Base-by-base conservation (phyloP, 1,284 basidiomycete genomes). In the Rhodotorula glutinis region DNA sequence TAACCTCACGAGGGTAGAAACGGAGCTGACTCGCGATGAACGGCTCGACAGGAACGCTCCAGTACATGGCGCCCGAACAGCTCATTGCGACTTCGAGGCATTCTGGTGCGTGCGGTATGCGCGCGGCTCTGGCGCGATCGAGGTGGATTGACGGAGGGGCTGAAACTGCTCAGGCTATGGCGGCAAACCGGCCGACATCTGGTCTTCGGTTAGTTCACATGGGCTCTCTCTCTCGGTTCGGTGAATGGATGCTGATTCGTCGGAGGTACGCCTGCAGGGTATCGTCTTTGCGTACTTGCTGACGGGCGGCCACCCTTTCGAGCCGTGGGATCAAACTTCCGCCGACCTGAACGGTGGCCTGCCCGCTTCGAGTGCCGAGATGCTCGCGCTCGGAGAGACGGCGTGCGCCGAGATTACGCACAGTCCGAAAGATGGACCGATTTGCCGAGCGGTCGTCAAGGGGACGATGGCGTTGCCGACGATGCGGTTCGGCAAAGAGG, bases 1-100 rank as follows among this genome's bases (percentile, higher is more conserved):
- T 43, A 5, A 16, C 40, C 10, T 3, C 16, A 30, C 51, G 4
- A 7, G 51, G 17, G 29, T 30, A 4, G 43, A 7, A 19, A 16
- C 14, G 21, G 43, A 44, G 49, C 49, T 51, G n/a, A 51, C n/a
- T 2, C 10, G 25, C 49, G n/a, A 2, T 33, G 13, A 89, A 21
- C 16, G 3, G 27, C 19, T 30, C 3, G 16, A 17, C 25, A 59
- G 58, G 90, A 14, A 92, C 90, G 0, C 84, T 91, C 38, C 86
- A 87, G 3, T 92, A 92, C 77, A 81, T 92, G n/a, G 88, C 90
- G 21, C 90, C 90, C 0, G 90, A 91, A 78, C 88, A 87, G 13
- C 84, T 92, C 38, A 81, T 88, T 3, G 89, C 88, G 14, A 79
- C 90, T 51, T 87, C 89, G 70, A 82, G 87, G 72, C 82, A 88